A percentile compares a stretch with the other conserved stretches of the same genome.
Conservation (phyloP, 2,329 filamentous ascomycete genomes). For the Penicillium sp. region DNA sequence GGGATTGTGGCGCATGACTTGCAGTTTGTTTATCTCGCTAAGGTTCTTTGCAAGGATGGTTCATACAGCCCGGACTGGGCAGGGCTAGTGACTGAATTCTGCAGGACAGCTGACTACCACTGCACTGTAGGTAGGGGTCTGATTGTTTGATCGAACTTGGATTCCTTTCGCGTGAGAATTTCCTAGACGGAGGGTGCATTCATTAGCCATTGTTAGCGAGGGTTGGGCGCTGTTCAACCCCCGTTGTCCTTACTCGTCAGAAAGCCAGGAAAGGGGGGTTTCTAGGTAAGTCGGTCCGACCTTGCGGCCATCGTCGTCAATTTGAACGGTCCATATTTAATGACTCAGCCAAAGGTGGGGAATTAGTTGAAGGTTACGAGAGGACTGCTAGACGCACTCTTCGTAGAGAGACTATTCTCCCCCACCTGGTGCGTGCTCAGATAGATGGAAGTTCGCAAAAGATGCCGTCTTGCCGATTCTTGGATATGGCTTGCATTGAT, state of each 20-base stretch:
- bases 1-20: constrained; percentile 8
- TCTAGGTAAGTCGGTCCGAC: neutral
- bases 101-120: neutral
- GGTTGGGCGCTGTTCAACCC: neutral
- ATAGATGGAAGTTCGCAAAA: neutral
- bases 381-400: neutral
- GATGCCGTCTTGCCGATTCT: neutral
- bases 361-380: neutral
- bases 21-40: constrained; percentile 4
- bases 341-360: neutral
- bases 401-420: too few species aligned
- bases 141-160: neutral
- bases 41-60: neutral
- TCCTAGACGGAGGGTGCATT: neutral
- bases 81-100: neutral
- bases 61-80: neutral
- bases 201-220: neutral
- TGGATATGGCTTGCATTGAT: neutral
- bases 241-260: neutral
- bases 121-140: neutral
- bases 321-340: neutral
- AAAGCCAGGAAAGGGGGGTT: neutral
- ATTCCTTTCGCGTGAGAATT: neutral
- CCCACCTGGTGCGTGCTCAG: neutral
- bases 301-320: neutral